Base-by-base conservation (phyloP, 352 stramenopile genomes). In the Globisporangium cederbergense region DNA sequence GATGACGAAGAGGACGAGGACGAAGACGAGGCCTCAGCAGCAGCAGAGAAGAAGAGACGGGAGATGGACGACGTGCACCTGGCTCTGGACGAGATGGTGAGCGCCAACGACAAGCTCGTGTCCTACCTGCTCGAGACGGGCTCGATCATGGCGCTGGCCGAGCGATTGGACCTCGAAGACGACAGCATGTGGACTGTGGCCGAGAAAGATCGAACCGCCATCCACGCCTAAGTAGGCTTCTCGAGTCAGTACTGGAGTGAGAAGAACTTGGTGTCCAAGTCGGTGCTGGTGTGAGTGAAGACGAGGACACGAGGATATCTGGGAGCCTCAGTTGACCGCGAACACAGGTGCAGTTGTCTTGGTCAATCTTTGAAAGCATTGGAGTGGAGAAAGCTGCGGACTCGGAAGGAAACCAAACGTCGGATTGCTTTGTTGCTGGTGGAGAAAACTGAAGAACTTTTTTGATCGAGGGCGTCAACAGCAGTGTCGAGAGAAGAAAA, bases 71-170 rank as follows among this genome's bases (percentile, higher is more conserved):
- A 61, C 14, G 68, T 67, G 16, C 72, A 72, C 7, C 67, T 89
- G 64, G 77, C 81, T 50, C 75, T 95, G 53, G 86, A 95, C 59
- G 83, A 90, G 60, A 95, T 95, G 86, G 79, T 95, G 60, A 71
- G 77, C 64, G 85, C 83, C 18, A 95, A 95, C 67, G 86, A 95
- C 68, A 86, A 88, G 60, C 71, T 92, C 32, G 86, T 95, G 68
- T 93, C 83, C 69, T 95, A 93, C 55, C 73, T 95, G 68, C 69
- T 92, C 25, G 83, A 95, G 72, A 95, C 86, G 9, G 86, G 86
- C 9, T 93, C 83, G 11, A 95, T 95, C 75, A 89, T 95, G 79
- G 86, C 86, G 54, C 75, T 95, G 16, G 86, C 86, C 1, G 81
- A 93, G 66, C 81, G 86, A 14, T 71, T 95, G 34, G 86, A 95